These are phyloP conservation scores for Wickerhamiella lipophila DNA, from an alignment of 805 yeast genomes.

Conservation along the genomic window DNA sequence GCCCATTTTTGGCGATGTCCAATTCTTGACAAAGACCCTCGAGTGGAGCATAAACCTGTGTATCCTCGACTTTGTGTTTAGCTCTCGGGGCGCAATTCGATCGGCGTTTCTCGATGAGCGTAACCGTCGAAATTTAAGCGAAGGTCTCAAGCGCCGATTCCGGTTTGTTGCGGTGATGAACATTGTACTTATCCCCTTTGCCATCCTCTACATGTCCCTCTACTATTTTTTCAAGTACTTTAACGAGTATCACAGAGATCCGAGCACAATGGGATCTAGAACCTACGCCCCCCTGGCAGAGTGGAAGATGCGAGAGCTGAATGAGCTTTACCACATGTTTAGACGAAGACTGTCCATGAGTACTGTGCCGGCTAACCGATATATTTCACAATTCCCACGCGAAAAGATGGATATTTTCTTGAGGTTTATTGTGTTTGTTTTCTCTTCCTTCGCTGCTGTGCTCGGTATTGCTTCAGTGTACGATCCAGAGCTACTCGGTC, in stretches of 20 bases:
- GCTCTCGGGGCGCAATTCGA: conserved; percentile 69
- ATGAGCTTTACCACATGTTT: conserved; percentile 84
- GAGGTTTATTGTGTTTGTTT: conserved; percentile 55
- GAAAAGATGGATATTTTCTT: conserved; percentile 47
- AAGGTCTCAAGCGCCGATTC: conserved; percentile 65
- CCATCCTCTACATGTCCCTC: conserved; percentile 68
- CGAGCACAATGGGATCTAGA: conserved; percentile 66
- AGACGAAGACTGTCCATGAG: conserved; percentile 66
- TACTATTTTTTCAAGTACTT: conserved; percentile 82
- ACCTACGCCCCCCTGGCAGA: conserved; percentile 90
- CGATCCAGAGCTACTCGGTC: conserved; percentile 83
- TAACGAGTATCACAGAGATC: conserved; percentile 82
- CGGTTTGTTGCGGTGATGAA: conserved; percentile 79
- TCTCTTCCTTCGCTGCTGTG: conserved; percentile 84
- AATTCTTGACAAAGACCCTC: conserved; percentile 62
- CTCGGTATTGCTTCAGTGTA: conserved; percentile 62
- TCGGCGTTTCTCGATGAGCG: conserved; percentile 56
- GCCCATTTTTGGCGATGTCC: conserved; percentile 33
- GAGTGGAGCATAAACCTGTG: conserved; percentile 93
- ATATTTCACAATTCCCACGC: conserved; percentile 85
- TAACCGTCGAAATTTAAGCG: conserved; percentile 51
- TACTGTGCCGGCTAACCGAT: conserved; percentile 63
- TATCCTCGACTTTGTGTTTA: conserved; percentile 74
- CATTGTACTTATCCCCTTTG: conserved; percentile 69
- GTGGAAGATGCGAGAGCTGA: conserved; percentile 90